phyloP scores from a whole-genome alignment of 257 asterid genomes.

The Mentha longifolia region DNA sequence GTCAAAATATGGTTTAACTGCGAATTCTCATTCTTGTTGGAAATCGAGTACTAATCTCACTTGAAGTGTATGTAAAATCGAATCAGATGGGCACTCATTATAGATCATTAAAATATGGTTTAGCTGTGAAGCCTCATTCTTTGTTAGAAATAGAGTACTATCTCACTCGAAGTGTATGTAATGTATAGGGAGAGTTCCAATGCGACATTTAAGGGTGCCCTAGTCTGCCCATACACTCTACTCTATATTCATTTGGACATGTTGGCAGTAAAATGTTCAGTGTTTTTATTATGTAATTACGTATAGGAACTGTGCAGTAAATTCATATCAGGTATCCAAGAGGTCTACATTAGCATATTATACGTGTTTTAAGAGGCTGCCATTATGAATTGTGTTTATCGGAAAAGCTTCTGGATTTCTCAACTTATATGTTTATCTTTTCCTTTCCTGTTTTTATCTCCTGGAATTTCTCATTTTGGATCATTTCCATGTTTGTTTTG shows the following conservation, averaged over 20 bases:
- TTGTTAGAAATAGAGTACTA: background rate
- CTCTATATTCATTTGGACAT: conserved; percentile 14
- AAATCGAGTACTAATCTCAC: background rate
- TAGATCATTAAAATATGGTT: conserved; percentile 23
- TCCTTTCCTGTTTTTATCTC: conserved; percentile 10
- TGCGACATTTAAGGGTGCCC: conserved; percentile 3
- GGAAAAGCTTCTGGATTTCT: conserved; percentile 8
- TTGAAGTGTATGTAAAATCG: background rate
- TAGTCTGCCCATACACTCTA: background rate
- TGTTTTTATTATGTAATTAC: background rate
- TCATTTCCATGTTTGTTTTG: conserved; percentile 29
- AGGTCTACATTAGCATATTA: background rate
- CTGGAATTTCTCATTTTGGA: background rate
- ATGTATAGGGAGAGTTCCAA: conserved; percentile 3
- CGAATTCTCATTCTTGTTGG: background rate
- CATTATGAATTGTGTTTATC: background rate
- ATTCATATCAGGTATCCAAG: background rate
- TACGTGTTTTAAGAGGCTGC: background rate
- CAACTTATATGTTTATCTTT: conserved; percentile 6
- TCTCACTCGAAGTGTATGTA: conserved; percentile 9
- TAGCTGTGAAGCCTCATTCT: background rate
- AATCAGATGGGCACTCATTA: conserved; percentile 18
- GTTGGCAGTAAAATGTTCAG: conserved; percentile 6
- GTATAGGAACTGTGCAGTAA: background rate
- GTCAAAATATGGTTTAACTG: conserved; percentile 20